Evolutionary conservation across 2,329 filamentous ascomycete species (phyloP).

Genomic region (Raffaelea arxii): DNA sequence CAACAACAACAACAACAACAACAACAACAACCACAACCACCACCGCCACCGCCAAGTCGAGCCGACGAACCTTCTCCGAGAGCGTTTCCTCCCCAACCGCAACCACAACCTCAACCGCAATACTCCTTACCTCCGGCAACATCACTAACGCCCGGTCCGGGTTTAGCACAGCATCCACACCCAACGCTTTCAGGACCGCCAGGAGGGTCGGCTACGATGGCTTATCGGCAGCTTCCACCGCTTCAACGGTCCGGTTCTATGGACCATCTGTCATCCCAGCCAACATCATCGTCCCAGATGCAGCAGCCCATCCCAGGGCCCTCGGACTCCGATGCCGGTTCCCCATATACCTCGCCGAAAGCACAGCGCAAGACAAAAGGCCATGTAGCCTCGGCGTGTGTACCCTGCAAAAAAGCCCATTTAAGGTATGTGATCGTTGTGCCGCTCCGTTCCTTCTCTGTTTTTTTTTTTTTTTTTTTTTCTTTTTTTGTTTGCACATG

Average conservation of each 20-base stretch:
- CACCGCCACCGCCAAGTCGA: not conserved
- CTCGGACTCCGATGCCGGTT: constrained; percentile 14
- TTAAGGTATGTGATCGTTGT: constrained; percentile 42
- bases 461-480: not conserved
- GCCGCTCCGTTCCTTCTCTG: not conserved
- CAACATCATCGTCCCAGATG: constrained; percentile 30
- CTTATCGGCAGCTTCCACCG: constrained; percentile 20
- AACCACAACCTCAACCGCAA: too few relatives aligned
- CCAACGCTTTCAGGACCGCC: constrained; percentile 17
- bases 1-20: not conserved
- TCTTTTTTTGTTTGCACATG: not conserved
- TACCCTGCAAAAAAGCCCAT: constrained; percentile 79
- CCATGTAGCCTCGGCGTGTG: constrained; percentile 75
- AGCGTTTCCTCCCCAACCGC: too few relatives aligned
- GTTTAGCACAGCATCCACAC: constrained; percentile 16
- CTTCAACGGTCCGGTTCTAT: constrained; percentile 10
- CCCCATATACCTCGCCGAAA: constrained; percentile 45
- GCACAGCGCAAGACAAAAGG: constrained; percentile 62
- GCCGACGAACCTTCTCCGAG: too few relatives aligned
- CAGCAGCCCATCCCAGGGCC: constrained; percentile 19
- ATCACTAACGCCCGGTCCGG: constrained; percentile 20
- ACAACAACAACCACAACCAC: not conserved
- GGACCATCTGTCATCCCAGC: constrained; percentile 13
- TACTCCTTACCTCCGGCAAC: constrained; percentile 22
- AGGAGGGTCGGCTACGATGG: too few relatives aligned